phyloP scores from a whole-genome alignment of 108 stramenopile species.

The Fragilaria crotonensis region DNA sequence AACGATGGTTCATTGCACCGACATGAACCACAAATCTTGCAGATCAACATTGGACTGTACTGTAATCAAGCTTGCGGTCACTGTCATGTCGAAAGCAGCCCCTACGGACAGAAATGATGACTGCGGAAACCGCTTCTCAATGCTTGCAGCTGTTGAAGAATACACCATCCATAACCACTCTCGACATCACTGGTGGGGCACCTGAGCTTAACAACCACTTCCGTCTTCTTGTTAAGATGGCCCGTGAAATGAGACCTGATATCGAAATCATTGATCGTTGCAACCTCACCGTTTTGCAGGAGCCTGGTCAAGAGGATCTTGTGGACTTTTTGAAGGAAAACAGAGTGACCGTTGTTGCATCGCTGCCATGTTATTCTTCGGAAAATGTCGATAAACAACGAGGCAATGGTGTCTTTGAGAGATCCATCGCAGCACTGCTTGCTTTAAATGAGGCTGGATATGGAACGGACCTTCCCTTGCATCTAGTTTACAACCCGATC shows the following conservation, averaged over 20 bases:
- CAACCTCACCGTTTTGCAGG: conserved; percentile 92
- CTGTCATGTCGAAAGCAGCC: conserved; percentile 94
- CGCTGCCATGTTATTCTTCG: conserved; percentile 89
- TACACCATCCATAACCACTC: conserved; percentile 74
- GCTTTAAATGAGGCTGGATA: conserved; percentile 92
- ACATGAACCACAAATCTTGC: conserved; percentile 49
- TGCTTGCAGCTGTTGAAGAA: conserved; percentile 74
- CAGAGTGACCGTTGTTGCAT: conserved; percentile 83
- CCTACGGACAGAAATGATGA: conserved; percentile 86
- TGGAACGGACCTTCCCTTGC: conserved; percentile 58
- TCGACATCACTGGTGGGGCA: conserved; percentile 96
- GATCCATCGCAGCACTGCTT: conserved; percentile 83
- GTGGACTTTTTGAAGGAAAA: conserved; percentile 89
- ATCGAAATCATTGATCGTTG: conserved; percentile 95
- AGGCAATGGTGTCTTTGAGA: conserved; percentile 90
- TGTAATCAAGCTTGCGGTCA: conserved; percentile 95
- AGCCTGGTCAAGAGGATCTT: conserved; percentile 92
- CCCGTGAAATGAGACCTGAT: conserved; percentile 56
- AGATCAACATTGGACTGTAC: conserved; percentile 96
- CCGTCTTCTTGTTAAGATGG: conserved; percentile 83
- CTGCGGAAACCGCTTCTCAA: conserved; percentile 76
- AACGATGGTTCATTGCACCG: conserved; percentile 2
- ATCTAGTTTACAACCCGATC: conserved; percentile 95
- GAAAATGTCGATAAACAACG: conserved; percentile 94
- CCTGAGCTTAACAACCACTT: conserved; percentile 92